Evolutionary conservation across 257 asterid species (phyloP).

Genomic region (Solanum arcanum): DNA sequence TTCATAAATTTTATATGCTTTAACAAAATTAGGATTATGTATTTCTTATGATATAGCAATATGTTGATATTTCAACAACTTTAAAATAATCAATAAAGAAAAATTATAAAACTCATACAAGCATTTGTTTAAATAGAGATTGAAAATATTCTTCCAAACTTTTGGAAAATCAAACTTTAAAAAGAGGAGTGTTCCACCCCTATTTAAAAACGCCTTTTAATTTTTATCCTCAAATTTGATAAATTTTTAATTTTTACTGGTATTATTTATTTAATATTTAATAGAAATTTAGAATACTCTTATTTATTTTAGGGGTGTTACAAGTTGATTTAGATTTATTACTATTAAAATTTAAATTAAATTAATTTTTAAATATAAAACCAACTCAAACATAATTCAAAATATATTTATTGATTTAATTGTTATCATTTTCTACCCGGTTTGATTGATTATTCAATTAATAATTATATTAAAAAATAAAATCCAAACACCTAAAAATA

Average conservation of each 20-base stretch:
- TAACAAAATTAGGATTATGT: neutral
- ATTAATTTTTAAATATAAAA: too few relatives aligned
- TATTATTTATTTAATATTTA: neutral
- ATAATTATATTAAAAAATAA: too few relatives aligned
- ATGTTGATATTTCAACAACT: neutral
- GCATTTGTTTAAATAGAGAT: neutral
- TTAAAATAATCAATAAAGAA: neutral
- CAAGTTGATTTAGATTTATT: too few relatives aligned
- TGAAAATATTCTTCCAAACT: neutral
- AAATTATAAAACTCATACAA: neutral
- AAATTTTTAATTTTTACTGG: neutral
- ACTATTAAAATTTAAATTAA: too few relatives aligned
- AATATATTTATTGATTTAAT: accelerated
- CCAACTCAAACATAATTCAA: neutral
- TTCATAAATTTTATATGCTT: neutral
- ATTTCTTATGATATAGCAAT: neutral
- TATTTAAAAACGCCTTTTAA: neutral
- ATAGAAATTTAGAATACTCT: neutral
- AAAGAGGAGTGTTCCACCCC: neutral
- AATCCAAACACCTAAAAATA: too few relatives aligned
- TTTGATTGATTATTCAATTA: too few relatives aligned
- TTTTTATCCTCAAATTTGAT: neutral
- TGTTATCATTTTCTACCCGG: neutral
- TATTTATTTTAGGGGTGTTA: neutral
- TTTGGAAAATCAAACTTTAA: neutral